phyloP scores from a whole-genome alignment of 2,329 filamentous ascomycete genomes.

The Taxawa tesnikishii region DNA sequence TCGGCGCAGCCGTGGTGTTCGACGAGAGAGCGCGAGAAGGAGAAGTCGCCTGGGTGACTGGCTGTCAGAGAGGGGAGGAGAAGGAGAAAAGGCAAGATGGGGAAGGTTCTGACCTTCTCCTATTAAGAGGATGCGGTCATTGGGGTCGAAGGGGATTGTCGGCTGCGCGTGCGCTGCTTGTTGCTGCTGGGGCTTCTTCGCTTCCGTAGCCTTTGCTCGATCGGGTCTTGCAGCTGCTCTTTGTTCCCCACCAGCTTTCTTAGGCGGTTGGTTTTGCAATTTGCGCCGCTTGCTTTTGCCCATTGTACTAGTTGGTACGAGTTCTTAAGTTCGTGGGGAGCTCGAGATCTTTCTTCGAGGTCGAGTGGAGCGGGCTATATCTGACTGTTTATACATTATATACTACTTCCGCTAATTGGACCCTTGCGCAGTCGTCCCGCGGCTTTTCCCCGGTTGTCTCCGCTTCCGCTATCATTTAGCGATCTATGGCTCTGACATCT shows the following conservation, averaged over 20 bases:
- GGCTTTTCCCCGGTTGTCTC: too few relatives aligned
- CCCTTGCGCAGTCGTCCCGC: too few relatives aligned
- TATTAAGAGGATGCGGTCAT: slow-evolving; percentile 60
- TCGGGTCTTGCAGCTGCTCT: not conserved
- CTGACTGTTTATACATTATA: too few relatives aligned
- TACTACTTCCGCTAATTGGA: too few relatives aligned
- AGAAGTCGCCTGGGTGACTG: slow-evolving; percentile 59
- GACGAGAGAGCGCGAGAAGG: slow-evolving; percentile 58
- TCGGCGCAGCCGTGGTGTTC: slow-evolving; percentile 52
- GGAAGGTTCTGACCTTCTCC: too few relatives aligned
- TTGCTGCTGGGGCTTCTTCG: slow-evolving; percentile 6
- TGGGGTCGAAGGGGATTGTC: slow-evolving; percentile 53
- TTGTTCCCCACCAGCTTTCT: too few relatives aligned
- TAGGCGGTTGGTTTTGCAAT: slow-evolving; percentile 1
- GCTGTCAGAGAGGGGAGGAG: slow-evolving; percentile 65
- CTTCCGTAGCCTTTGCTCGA: not conserved
- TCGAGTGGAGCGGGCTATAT: too few relatives aligned
- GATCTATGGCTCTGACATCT: too few relatives aligned
- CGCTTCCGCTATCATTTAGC: too few relatives aligned
- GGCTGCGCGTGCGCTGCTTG: slow-evolving; percentile 19
- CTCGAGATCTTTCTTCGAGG: too few relatives aligned
- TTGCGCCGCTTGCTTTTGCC: slow-evolving; percentile 1
- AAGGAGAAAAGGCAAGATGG: too few relatives aligned
- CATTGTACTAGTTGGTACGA: slow-evolving; percentile 1
- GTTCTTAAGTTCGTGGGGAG: too few relatives aligned